A percentile compares a stretch with the other conserved stretches of the same genome.
phyloP scores from a whole-genome alignment of 495 filamentous ascomycete genomes.

The Penicillium odoratum region DNA sequence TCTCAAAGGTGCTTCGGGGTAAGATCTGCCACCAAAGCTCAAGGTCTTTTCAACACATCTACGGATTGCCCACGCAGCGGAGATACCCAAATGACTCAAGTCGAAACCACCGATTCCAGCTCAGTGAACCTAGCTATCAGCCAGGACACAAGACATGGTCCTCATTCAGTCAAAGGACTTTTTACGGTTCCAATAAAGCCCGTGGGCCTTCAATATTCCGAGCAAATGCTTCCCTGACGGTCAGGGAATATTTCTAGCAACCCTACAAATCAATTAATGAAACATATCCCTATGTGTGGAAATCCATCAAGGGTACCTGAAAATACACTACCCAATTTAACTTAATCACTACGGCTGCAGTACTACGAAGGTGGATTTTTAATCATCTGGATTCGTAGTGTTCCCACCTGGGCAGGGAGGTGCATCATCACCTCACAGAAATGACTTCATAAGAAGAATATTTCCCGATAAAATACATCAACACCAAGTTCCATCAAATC shows the following conservation, averaged over 20 bases:
- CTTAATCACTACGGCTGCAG: too few species aligned
- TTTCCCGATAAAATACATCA: neutral
- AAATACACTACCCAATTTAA: too few species aligned
- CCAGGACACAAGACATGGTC: neutral
- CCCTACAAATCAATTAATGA: neutral
- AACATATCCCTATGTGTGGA: too few species aligned
- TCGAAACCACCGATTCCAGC: neutral
- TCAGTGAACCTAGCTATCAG: neutral
- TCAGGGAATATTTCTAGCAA: too few species aligned
- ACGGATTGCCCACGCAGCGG: neutral
- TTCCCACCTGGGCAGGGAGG: too few species aligned
- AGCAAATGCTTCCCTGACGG: neutral
- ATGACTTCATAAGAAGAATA: neutral
- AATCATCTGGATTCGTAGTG: too few species aligned
- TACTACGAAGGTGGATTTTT: too few species aligned
- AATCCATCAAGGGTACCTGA: too few species aligned
- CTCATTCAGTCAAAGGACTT: neutral
- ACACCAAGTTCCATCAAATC: neutral
- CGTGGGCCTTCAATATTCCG: neutral
- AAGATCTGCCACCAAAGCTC: neutral
- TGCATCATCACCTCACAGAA: neutral
- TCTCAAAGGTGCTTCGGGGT: neutral
- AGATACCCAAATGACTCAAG: neutral
- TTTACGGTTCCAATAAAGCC: neutral
- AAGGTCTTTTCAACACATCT: neutral